A percentile compares a stretch with the other conserved stretches of the same genome.
Conservation (phyloP, 768 basidiomycete species). For the Psilocybe cubensis region DNA sequence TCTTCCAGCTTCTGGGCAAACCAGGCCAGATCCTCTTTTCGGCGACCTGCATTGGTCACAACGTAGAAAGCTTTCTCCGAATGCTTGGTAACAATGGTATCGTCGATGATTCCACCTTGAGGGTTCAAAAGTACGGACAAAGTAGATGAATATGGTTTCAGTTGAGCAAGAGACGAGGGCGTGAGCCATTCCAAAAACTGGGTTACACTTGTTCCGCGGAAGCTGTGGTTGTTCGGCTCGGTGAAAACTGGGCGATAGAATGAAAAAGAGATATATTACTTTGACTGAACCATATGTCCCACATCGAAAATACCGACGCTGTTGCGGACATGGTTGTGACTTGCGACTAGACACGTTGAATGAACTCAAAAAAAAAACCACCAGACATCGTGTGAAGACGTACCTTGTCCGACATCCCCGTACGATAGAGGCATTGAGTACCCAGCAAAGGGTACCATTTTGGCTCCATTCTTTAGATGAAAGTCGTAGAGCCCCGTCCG, state of each 20-base stretch:
- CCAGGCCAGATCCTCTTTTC: conserved; percentile 82
- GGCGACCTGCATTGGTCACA: conserved; percentile 93
- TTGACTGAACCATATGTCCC: conserved; percentile 96
- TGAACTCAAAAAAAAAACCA: neutral
- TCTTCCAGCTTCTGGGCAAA: conserved; percentile 66
- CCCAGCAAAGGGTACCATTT: conserved; percentile 97
- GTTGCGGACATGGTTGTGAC: conserved; percentile 86
- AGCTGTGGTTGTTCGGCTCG: conserved; percentile 46
- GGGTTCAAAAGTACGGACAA: conserved; percentile 91
- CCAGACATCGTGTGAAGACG: conserved; percentile 23
- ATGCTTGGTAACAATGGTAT: conserved; percentile 91
- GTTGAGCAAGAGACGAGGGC: conserved; percentile 74
- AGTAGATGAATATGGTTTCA: conserved; percentile 78
- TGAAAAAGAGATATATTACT: conserved; percentile 42
- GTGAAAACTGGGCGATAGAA: neutral
- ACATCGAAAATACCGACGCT: conserved; percentile 93
- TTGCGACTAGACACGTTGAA: conserved; percentile 61
- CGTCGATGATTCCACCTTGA: conserved; percentile 93
- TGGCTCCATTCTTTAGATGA: conserved; percentile 80
- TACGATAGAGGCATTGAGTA: conserved; percentile 94
- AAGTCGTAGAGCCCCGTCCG: conserved; percentile 89
- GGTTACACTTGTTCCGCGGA: conserved; percentile 78
- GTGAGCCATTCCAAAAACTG: conserved; percentile 89
- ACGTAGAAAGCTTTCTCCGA: conserved; percentile 83
- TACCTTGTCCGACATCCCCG: conserved; percentile 80